A percentile compares a stretch with the other conserved stretches of the same genome.
Evolutionary conservation across 768 basidiomycete species (phyloP).

Genomic region (Rhodotorula kratochvilovae): DNA sequence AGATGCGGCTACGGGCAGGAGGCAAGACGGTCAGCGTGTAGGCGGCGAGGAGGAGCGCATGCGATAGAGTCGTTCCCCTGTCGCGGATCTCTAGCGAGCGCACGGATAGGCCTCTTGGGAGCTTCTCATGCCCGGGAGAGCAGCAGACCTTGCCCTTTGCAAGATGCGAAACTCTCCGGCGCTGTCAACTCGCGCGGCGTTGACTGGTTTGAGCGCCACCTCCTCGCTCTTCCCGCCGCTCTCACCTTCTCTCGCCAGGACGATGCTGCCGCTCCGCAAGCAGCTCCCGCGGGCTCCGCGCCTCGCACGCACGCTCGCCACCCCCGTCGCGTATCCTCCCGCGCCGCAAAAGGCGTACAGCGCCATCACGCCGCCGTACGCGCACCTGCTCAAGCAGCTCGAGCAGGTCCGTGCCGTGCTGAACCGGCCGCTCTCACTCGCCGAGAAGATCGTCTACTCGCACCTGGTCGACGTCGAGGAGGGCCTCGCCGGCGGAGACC

Average conservation of each 20-base stretch:
- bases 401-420: slow-evolving; percentile 65
- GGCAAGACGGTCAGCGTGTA: slow-evolving; percentile 42
- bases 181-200: neutral
- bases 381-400: slow-evolving; percentile 65
- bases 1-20: slow-evolving; percentile 37
- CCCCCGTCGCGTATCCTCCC: slow-evolving; percentile 42
- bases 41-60: too few relatives aligned
- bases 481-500: slow-evolving; percentile 60
- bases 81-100: too few relatives aligned
- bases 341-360: slow-evolving; percentile 58
- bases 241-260: neutral
- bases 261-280: slow-evolving; percentile 14
- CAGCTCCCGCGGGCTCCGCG: neutral
- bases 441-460: slow-evolving; percentile 95
- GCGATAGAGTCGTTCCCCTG: neutral
- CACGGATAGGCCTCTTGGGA: neutral
- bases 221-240: neutral
- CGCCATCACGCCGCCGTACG: slow-evolving; percentile 82
- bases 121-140: too few relatives aligned
- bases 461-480: slow-evolving; percentile 76
- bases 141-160: too few relatives aligned
- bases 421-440: slow-evolving; percentile 77
- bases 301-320: slow-evolving; percentile 19
- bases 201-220: neutral
- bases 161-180: neutral